These are phyloP conservation scores for Pestalotiopsis sp. DNA, from an alignment of 2,329 filamentous ascomycete species.

Conservation along the genomic window DNA sequence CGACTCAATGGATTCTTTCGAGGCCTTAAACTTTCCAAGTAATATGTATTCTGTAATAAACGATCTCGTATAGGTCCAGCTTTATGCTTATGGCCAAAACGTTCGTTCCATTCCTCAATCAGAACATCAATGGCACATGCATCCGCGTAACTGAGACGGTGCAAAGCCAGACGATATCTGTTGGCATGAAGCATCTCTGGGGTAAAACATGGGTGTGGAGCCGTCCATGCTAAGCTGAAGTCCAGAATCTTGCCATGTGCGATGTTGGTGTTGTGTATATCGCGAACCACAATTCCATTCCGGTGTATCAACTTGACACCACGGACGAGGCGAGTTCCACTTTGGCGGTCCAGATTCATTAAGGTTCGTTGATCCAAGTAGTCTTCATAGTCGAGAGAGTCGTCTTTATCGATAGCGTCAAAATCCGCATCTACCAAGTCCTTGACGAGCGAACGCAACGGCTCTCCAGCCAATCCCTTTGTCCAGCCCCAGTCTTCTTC, in stretches of 20 bases:
- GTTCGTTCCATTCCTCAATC: background rate
- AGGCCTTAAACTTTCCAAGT: background rate
- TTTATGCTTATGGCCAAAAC: background rate
- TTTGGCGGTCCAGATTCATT: background rate
- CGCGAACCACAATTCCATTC: background rate
- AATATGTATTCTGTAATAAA: background rate
- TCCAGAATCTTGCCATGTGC: background rate
- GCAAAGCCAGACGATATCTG: too few species aligned
- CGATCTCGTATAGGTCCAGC: background rate
- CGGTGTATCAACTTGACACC: background rate
- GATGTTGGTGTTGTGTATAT: background rate
- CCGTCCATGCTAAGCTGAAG: background rate
- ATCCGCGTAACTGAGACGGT: background rate
- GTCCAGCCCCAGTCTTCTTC: background rate
- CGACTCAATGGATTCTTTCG: background rate
- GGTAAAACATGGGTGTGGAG: conserved; percentile 3
- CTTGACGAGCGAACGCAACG: background rate
- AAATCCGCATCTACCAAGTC: background rate
- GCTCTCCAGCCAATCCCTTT: background rate
- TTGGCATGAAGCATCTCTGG: background rate
- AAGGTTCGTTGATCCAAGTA: background rate
- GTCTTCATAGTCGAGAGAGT: background rate
- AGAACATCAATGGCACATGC: background rate
- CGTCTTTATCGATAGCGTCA: background rate
- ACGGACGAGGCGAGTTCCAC: background rate